These are phyloP conservation scores for Claviceps maximensis DNA, from an alignment of 2,329 filamentous ascomycete genomes.

Conservation along the genomic window DNA sequence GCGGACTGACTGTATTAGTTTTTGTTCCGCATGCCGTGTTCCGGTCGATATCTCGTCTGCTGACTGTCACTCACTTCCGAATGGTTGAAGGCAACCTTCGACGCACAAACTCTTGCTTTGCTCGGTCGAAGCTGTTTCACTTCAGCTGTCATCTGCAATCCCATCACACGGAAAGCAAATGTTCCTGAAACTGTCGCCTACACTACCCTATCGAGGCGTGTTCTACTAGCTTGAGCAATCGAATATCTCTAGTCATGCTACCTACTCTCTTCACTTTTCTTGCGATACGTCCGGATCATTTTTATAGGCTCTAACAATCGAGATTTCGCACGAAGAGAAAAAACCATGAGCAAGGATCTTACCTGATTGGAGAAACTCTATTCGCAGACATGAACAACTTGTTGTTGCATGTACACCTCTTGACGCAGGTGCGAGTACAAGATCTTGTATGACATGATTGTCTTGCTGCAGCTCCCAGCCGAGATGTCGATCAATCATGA, in stretches of 20 bases:
- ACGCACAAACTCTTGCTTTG: neutral
- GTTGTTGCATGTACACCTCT: neutral
- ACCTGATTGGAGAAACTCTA: neutral
- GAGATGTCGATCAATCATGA: slow-evolving; percentile 1
- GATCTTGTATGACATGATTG: neutral
- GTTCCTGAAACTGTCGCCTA: neutral
- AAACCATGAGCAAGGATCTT: neutral
- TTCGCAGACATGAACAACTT: neutral
- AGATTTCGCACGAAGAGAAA: neutral
- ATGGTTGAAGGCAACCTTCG: neutral
- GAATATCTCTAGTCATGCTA: neutral
- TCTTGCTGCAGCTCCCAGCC: neutral
- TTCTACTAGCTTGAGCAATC: neutral
- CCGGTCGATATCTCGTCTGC: too few species aligned
- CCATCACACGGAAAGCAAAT: neutral
- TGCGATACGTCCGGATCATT: neutral
- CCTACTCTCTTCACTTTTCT: neutral
- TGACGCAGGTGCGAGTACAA: neutral
- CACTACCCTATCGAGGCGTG: neutral
- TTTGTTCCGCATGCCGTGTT: too few species aligned
- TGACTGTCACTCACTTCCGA: neutral
- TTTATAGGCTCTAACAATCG: neutral
- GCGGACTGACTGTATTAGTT: too few species aligned
- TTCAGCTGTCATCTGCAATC: neutral
- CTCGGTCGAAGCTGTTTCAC: neutral